A percentile compares a stretch with the other conserved stretches of the same genome.
These are phyloP conservation scores for Lactarius vividus DNA, from an alignment of 768 basidiomycete species.

Conservation along the genomic window DNA sequence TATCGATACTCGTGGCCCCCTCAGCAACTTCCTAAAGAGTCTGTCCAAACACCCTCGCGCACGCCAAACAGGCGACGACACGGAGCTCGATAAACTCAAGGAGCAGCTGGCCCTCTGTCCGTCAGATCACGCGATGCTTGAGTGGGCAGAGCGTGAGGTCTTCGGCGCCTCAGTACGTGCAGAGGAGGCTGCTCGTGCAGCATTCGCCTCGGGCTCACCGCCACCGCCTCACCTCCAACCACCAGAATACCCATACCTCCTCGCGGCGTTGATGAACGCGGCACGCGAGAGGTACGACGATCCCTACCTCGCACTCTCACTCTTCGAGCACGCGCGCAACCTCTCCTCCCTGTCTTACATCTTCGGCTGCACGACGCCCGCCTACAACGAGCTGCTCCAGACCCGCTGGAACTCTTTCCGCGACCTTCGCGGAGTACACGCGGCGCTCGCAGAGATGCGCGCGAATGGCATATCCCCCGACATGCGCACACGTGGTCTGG, in stretches of 20 bases:
- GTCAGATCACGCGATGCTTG: slow-evolving; percentile 66
- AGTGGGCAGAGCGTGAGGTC: slow-evolving; percentile 68
- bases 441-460: slow-evolving; percentile 77
- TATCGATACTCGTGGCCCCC: slow-evolving; percentile 23
- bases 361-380: slow-evolving; percentile 82
- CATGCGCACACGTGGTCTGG: slow-evolving; percentile 51
- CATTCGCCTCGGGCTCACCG: slow-evolving; percentile 33
- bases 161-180: slow-evolving; percentile 58
- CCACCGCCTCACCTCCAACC: slow-evolving; percentile 43
- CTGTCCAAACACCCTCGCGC: slow-evolving; percentile 47
- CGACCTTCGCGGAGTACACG: slow-evolving; percentile 74
- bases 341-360: slow-evolving; percentile 80
- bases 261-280: slow-evolving; percentile 72
- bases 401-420: slow-evolving; percentile 83
- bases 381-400: slow-evolving; percentile 84
- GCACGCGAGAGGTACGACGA: slow-evolving; percentile 78
- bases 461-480: slow-evolving; percentile 74
- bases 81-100: slow-evolving; percentile 63
- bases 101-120: slow-evolving; percentile 70
- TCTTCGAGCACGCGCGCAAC: slow-evolving; percentile 77
- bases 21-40: slow-evolving; percentile 48
- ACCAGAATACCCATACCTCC: slow-evolving; percentile 67
- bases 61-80: slow-evolving; percentile 23
- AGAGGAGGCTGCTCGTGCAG: slow-evolving; percentile 45
- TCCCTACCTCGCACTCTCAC: slow-evolving; percentile 75